Base-by-base conservation (phyloP, 2,329 filamentous ascomycete species). In the Verruconis gallopava region DNA sequence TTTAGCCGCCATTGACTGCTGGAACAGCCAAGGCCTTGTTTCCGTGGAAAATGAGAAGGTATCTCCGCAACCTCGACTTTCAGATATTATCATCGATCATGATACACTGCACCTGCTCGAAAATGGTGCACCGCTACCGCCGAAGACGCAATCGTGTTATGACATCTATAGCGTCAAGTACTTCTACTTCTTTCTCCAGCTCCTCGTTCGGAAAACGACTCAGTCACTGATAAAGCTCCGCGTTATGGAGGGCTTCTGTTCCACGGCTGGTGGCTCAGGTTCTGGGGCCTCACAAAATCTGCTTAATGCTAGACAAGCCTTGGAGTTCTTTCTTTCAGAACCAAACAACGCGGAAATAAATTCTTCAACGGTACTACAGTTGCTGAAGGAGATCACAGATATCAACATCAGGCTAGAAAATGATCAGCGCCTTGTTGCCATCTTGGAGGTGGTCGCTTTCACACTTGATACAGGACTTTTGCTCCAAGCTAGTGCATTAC, bases 381-480 rank as follows among this genome's bases (percentile, higher is more conserved):
- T 63, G 1, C 44, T 62, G 3, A 57, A 56, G 42, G 42, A 40
- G 3, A 54, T 53, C 38, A 37, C 60, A 9, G 25, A 30, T 30
- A 30, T 30, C 25, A 30, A 30, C n/a, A 30, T n/a, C 25, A 30
- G n/a, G 25, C 6, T n/a, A 3, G 50, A 50, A 4, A 67, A 79
- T 45, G 85, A 94, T 52, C 73, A 85, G 20, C 70, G 86, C 34
- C 59, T 83, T 0, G 71, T 91, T 17, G 81, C 88, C 0, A 72
- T 81, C 1, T 66, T 98, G 3, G 85, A 93, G 51, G 72, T 88
- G 3, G 55, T 82, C 1, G 79, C 79, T 0, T 93, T 91, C 51
- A 61, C 96, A 3, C 60, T 69, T 37, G 64, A 68, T 42, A 61
- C 60, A 53, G 59, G 59, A 6, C 50, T 67, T n/a, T 48, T 63